Evolutionary conservation across 2,329 filamentous ascomycete genomes (phyloP).

Genomic region (Calonectria pseudoturangicola): DNA sequence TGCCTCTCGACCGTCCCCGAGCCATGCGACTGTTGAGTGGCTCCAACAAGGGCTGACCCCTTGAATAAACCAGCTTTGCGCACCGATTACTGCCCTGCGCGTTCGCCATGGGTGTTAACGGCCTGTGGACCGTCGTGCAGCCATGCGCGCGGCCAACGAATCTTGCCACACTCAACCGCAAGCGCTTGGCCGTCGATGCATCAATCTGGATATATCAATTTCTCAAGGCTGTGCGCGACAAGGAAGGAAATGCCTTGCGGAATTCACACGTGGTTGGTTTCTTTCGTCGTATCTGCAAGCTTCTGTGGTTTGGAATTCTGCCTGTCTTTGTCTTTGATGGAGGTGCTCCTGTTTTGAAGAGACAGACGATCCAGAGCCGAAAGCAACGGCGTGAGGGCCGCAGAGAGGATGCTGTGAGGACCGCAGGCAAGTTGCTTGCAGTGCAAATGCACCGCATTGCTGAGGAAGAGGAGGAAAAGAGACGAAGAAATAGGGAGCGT

Average conservation of each 20-base stretch:
- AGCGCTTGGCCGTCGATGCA: slow-evolving; percentile 96
- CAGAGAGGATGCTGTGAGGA: slow-evolving; percentile 92
- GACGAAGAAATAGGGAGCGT: slow-evolving; percentile 69
- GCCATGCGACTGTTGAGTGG: slow-evolving; percentile 26
- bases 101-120: slow-evolving; percentile 91
- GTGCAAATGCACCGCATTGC: slow-evolving; percentile 94
- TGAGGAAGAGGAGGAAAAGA: slow-evolving; percentile 86
- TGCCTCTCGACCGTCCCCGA: background rate
- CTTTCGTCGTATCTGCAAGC: slow-evolving; percentile 98
- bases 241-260: slow-evolving; percentile 96
- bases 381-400: slow-evolving; percentile 89
- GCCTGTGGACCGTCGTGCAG: slow-evolving; percentile 96
- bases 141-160: slow-evolving; percentile 97
- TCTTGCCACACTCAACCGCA: slow-evolving; percentile 95
- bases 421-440: slow-evolving; percentile 92
- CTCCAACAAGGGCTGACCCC: slow-evolving; percentile 48
- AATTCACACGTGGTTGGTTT: slow-evolving; percentile 98
- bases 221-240: slow-evolving; percentile 97
- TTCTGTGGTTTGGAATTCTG: slow-evolving; percentile 96
- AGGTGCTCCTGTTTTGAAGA: slow-evolving; percentile 91
- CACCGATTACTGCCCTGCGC: slow-evolving; percentile 42
- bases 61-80: slow-evolving; percentile 31
- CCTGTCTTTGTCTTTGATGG: slow-evolving; percentile 99
- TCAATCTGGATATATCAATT: slow-evolving; percentile 99
- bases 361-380: slow-evolving; percentile 88